phyloP scores from a whole-genome alignment of 140 eudicot genomes.

The Bidens hawaiensis region DNA sequence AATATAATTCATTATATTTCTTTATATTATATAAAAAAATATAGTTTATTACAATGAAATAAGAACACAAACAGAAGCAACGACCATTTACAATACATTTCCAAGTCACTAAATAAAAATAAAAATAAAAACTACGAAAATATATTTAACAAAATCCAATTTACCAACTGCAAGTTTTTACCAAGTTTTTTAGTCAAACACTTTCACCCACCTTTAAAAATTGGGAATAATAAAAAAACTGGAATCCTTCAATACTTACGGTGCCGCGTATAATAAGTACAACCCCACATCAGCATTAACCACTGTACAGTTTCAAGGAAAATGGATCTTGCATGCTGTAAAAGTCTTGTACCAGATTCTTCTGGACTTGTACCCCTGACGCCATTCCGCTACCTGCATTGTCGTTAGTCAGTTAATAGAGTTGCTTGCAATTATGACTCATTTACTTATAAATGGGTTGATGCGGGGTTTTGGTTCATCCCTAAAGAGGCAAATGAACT shows the following conservation, averaged over 20 bases:
- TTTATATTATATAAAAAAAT: background rate
- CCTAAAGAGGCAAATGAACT: background rate
- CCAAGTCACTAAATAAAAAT: background rate
- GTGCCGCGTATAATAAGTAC: background rate
- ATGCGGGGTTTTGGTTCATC: background rate
- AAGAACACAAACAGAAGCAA: background rate
- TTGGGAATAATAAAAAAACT: background rate
- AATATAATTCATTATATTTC: background rate
- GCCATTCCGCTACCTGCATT: constrained; percentile 6
- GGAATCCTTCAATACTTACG: constrained; percentile 2
- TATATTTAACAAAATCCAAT: constrained; percentile 15
- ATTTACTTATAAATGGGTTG: background rate
- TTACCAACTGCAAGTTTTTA: constrained; percentile 17
- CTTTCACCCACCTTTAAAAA: background rate
- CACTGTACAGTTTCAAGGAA: constrained; percentile 18
- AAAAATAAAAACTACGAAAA: constrained; percentile 4
- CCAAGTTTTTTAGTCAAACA: constrained; percentile 8
- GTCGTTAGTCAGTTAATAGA: background rate
- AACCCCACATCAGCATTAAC: constrained; percentile 7
- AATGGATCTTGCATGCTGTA: constrained; percentile 8
- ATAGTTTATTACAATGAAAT: background rate
- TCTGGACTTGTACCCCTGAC: background rate
- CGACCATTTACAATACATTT: constrained; percentile 13
- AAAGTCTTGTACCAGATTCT: constrained; percentile 12
- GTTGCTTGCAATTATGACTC: background rate